Evolutionary conservation across 1,139 yeast species (phyloP), one percentile per base, ranked within the genome.

Genomic region (Candida anutae): DNA sequence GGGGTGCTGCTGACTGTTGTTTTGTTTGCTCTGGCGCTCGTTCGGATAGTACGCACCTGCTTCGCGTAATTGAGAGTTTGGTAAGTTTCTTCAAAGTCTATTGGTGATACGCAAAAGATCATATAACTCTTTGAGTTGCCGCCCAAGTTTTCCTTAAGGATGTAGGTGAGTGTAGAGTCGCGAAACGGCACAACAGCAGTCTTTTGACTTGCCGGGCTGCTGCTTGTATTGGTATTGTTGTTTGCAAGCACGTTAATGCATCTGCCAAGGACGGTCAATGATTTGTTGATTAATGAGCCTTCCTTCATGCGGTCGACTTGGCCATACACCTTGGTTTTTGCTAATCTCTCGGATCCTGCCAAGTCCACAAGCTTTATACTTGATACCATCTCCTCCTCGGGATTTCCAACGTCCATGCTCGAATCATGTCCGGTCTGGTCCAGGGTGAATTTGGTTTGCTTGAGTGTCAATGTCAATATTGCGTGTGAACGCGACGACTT

Each of bases 401-500:
- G 74, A 6, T 69, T 63, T 2, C 71, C 69, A 21, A 69, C 59
- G 14, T 36, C 34, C 16, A 24, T 55, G 10, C 52, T 35, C n/a
- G 32, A 23, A 5, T 34, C 40, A 4, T 32, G 33, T 19, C 34
- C 41, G 3, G 24, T 28, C 5, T 31, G 36, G n/a, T n/a, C n/a
- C n/a, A n/a, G n/a, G 9, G 38, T 31, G 39, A 57, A 62, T 32
- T 61, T 57, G 13, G 76, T 75, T 43, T 80, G 88, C 28, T 69
- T 67, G 28, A 82, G 59, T 5, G 65, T 57, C 15, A 83, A 47
- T 0, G 84, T 77, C 31, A 82, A 67, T 0, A 82, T 80, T 0
- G 94, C 90, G 47, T 82, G 94, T 1, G 93, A 80, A 38, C 90
- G 58, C 2, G 84, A 76, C 26, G 87, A 77, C n/a, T 58, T 53